A percentile compares a stretch with the other conserved stretches of the same genome.
These are phyloP conservation scores for Coniochaeta sp. DNA, from an alignment of 2,329 filamentous ascomycete species.

Conservation along the genomic window DNA sequence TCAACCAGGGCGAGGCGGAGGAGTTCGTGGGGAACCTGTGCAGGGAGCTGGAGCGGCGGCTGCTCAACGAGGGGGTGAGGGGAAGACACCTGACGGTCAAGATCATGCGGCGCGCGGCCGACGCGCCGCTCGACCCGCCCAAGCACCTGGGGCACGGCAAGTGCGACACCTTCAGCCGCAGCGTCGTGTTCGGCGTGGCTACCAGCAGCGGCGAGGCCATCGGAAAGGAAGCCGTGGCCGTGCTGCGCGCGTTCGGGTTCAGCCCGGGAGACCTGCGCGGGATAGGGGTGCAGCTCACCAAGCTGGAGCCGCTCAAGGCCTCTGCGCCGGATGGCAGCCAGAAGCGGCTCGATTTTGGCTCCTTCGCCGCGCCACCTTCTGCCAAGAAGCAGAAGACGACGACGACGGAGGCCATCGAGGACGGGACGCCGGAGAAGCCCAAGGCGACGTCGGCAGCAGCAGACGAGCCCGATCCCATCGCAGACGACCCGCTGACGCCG, in stretches of 20 bases:
- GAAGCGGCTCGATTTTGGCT: constrained; percentile 66
- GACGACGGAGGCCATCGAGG: constrained; percentile 39
- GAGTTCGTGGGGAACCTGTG: constrained; percentile 83
- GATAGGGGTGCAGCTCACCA: constrained; percentile 88
- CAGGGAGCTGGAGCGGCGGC: constrained; percentile 72
- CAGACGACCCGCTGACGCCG: constrained; percentile 46
- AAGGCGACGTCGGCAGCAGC: constrained; percentile 19
- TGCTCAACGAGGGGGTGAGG: constrained; percentile 78
- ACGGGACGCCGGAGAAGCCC: constrained; percentile 28
- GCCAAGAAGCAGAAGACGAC: constrained; percentile 27
- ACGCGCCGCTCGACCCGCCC: constrained; percentile 83
- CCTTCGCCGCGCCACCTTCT: constrained; percentile 31
- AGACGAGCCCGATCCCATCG: constrained; percentile 41
- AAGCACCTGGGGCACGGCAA: constrained; percentile 95
- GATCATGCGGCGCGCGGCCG: constrained; percentile 79
- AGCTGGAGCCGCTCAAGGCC: constrained; percentile 70
- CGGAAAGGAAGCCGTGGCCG: constrained; percentile 75
- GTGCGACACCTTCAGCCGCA: constrained; percentile 93
- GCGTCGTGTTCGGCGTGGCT: constrained; percentile 70
- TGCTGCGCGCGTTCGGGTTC: constrained; percentile 74
- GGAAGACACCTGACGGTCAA: constrained; percentile 89
- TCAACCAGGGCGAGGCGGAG: constrained; percentile 85
- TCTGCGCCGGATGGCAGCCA: constrained; percentile 66
- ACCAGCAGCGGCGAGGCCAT: constrained; percentile 68
- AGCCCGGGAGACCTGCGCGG: constrained; percentile 90